Conservation (phyloP, 805 yeast species). For the Kazachstania viticola region DNA sequence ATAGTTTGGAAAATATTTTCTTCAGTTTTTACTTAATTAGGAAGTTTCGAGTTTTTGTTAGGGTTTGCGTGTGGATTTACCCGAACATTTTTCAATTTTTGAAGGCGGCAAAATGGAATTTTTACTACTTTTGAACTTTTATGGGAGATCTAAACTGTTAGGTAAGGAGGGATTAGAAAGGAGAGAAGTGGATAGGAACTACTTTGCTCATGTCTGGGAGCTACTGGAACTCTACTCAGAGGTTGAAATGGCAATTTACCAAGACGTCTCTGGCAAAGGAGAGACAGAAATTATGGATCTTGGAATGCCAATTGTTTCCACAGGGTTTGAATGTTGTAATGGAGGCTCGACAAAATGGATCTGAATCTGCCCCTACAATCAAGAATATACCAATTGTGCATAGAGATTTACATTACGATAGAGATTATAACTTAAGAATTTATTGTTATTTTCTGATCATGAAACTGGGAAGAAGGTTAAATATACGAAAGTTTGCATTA, state of each 20-base stretch:
- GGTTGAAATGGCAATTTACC: conserved; percentile 71
- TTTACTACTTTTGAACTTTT: too few species aligned
- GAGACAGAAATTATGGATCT: conserved; percentile 32
- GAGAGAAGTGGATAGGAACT: too few species aligned
- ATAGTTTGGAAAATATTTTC: too few species aligned
- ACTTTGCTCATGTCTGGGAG: conserved; percentile 73
- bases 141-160: too few species aligned
- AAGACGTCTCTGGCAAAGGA: conserved; percentile 41
- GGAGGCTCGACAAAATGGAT: conserved; percentile 15
- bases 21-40: too few species aligned
- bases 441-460: conserved; percentile 67
- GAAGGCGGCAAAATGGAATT: too few species aligned
- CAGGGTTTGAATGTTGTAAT: conserved; percentile 26
- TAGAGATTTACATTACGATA: conserved; percentile 30
- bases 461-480: conserved; percentile 67
- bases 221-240: conserved; percentile 79
- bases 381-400: conserved; percentile 31
- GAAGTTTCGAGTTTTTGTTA: too few species aligned
- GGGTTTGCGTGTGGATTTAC: too few species aligned
- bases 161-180: too few species aligned
- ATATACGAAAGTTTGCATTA: conserved; percentile 69
- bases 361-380: conserved; percentile 22
- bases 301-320: conserved; percentile 28
- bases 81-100: too few species aligned
- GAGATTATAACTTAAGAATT: conserved; percentile 56